Conservation (phyloP, 2,329 filamentous ascomycete genomes). For the Intubia oerlemansii region DNA sequence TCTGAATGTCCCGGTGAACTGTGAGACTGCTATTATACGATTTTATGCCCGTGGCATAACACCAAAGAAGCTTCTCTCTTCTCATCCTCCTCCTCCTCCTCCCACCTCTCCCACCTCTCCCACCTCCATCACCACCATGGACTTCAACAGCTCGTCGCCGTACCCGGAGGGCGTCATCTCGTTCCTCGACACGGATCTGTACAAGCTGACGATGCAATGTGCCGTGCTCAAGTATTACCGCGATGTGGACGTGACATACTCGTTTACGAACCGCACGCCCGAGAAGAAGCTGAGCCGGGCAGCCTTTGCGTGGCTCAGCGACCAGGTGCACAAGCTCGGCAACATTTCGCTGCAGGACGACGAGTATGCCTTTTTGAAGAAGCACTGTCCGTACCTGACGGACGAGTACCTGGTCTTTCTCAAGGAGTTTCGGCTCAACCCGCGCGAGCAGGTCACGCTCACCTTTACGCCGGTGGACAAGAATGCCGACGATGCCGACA, state of each 20-base stretch:
- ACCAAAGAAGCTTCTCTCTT: no score
- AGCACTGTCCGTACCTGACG: slow-evolving; percentile 62
- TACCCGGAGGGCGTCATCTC: slow-evolving; percentile 61
- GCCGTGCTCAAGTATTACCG: slow-evolving; percentile 85
- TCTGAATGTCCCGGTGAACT: no score
- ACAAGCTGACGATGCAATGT: slow-evolving; percentile 99
- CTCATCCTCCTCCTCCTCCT: no score
- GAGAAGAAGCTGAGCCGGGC: slow-evolving; percentile 74
- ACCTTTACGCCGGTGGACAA: slow-evolving; percentile 32
- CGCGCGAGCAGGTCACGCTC: slow-evolving; percentile 56
- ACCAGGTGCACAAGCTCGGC: slow-evolving; percentile 67
- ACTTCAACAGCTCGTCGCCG: slow-evolving; percentile 43
- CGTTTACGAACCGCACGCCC: slow-evolving; percentile 87
- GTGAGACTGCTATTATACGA: no score
- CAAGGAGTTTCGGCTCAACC: slow-evolving; percentile 58
- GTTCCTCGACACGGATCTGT: slow-evolving; percentile 66
- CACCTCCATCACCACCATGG: slow-evolving; percentile 21
- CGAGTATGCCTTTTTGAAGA: slow-evolving; percentile 59
- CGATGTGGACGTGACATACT: slow-evolving; percentile 63
- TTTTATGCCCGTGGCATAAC: no score
- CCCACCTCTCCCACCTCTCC: not conserved
- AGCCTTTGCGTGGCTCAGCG: slow-evolving; percentile 68
- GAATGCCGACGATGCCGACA: slow-evolving; percentile 16
- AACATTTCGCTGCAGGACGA: slow-evolving; percentile 61
- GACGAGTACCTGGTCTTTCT: slow-evolving; percentile 63